Conservation (phyloP, 2,329 filamentous ascomycete species). For the Sordariomycetes sp. region DNA sequence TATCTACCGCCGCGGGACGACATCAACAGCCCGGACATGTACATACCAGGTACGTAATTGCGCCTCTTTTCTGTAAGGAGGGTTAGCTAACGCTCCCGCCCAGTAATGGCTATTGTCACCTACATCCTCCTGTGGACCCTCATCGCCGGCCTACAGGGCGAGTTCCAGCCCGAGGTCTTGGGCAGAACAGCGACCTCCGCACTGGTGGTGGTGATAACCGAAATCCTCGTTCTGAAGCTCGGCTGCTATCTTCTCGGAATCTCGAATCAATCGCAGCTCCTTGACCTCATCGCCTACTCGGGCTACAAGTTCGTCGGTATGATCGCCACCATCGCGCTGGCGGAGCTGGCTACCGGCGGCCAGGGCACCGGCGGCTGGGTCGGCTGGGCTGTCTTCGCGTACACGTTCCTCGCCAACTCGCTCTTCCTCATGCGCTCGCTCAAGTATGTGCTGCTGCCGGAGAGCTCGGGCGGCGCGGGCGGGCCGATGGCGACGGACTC, state of each 20-base stretch:
- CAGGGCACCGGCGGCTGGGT: conserved; percentile 78
- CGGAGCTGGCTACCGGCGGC: conserved; percentile 65
- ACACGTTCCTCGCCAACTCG: conserved; percentile 87
- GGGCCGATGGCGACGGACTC: conserved; percentile 58
- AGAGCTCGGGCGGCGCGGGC: conserved; percentile 54
- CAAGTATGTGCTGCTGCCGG: conserved; percentile 89
- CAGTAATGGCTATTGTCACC: conserved; percentile 89
- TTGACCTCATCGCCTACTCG: conserved; percentile 90
- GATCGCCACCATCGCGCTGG: conserved; percentile 72
- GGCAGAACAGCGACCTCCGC: conserved; percentile 81
- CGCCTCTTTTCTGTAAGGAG: background rate
- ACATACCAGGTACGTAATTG: conserved; percentile 57
- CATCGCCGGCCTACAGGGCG: conserved; percentile 75
- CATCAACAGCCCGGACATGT: conserved; percentile 97
- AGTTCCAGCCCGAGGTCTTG: conserved; percentile 88
- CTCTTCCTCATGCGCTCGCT: conserved; percentile 91
- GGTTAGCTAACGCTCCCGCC: background rate
- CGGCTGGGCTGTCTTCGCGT: conserved; percentile 79
- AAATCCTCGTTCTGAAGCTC: conserved; percentile 82
- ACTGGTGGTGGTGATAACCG: conserved; percentile 68
- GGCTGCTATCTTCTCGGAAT: conserved; percentile 91
- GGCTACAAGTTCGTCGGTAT: conserved; percentile 99
- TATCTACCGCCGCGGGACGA: conserved; percentile 91
- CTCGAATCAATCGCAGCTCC: conserved; percentile 81
- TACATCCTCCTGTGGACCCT: conserved; percentile 92